These are phyloP conservation scores for Lentinula guzmanii DNA, from an alignment of 768 basidiomycete genomes.

Conservation along the genomic window DNA sequence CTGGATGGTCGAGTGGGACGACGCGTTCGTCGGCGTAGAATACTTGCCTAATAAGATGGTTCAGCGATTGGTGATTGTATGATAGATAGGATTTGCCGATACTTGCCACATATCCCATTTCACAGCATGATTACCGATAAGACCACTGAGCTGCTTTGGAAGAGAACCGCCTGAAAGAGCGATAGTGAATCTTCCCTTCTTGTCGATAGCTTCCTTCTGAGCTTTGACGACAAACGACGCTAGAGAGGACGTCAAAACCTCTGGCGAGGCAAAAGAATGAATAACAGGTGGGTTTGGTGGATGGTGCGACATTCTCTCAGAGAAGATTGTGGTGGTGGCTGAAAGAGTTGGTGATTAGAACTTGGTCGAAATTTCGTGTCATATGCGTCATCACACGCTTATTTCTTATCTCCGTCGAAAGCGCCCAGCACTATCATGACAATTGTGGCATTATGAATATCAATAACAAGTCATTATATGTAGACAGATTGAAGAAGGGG, in stretches of 20 bases:
- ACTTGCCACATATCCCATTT: constrained; percentile 94
- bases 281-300: constrained; percentile 66
- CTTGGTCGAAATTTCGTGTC: background rate
- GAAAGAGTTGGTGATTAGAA: background rate
- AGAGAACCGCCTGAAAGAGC: constrained; percentile 93
- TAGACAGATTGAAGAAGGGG: background rate
- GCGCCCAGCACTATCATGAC: background rate
- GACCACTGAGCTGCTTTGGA: constrained; percentile 71
- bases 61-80: background rate
- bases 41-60: constrained; percentile 66
- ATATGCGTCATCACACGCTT: background rate
- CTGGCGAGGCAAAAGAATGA: constrained; percentile 55
- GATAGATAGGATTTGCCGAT: background rate
- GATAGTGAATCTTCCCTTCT: constrained; percentile 85
- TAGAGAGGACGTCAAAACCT: constrained; percentile 57
- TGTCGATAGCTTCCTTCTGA: constrained; percentile 84
- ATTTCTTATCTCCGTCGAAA: background rate
- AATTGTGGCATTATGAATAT: constrained; percentile 2
- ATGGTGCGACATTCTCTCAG: constrained; percentile 26
- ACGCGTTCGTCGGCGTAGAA: constrained; percentile 96
- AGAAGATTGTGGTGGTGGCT: background rate
- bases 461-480: background rate
- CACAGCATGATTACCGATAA: constrained; percentile 56
- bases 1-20: constrained; percentile 87
- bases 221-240: constrained; percentile 81